Base-by-base conservation (phyloP, 2,329 filamentous ascomycete genomes). In the Colletotrichum simmondsii region DNA sequence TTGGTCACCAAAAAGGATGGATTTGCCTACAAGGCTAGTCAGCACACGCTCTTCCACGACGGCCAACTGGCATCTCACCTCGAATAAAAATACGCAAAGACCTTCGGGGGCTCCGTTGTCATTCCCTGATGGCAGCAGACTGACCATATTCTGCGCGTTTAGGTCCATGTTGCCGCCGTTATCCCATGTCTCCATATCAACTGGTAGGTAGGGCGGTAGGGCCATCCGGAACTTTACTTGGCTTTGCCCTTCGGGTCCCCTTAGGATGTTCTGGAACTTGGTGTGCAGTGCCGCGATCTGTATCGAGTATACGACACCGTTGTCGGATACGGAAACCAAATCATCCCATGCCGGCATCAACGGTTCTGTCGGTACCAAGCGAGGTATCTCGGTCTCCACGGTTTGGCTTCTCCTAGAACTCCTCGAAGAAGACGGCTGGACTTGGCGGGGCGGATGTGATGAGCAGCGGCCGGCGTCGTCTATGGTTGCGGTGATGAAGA, bases 401-500 rank as follows among this genome's bases (percentile, higher is more conserved):
- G 65, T 64, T 42, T 78, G 79, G 49, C 76, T 59, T 71, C 78
- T 80, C 58, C 77, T 70, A 16, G 59, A 42, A 73, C 79, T 84
- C 71, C 79, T 85, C 28, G 60, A 63, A 22, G 60, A 49, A 3
- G 82, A 80, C 8, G 83, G 77, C 65, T 81, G 82, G 65, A 86
- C 82, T 71, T 85, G 87, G 8, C 86, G 82, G 5, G 85, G 85
- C 3, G 89, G 89, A 71, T 90, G 89, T 2, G 88, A 90, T 56
- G 88, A 88, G 65, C 89, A 89, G 37, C 89, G 85, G 12, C 89
- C 89, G 71, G 85, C 87, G 72, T 85, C 86, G 71, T 89, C 83
- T 49, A 82, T 83, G 2, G 89, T 91, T n/a, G 88, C 88, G 52
- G 89, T 87, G 78, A 93, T 91, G 80, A 93, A 93, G 68, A 92